Base-by-base conservation (phyloP, 2,329 filamentous ascomycete genomes). In the Fusarium pininemorale region DNA sequence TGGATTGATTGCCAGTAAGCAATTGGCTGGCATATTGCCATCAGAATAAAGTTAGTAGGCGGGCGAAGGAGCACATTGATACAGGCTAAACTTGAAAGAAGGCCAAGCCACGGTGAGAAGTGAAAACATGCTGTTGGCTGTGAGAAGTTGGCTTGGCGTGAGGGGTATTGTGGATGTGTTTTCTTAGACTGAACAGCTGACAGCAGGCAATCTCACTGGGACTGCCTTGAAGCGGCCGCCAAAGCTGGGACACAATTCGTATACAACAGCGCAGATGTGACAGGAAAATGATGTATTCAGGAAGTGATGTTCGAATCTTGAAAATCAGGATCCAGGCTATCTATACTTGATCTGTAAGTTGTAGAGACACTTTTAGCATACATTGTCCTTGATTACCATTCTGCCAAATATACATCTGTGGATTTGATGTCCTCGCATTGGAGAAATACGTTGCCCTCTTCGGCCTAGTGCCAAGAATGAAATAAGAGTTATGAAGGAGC, bases 71-170 rank as follows among this genome's bases (percentile, higher is more conserved):
- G 18, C 35, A 3, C 5, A 14, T 14, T 2, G 16, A 35, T 24
- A 51, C 14, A 35, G 48, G 16, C 48, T 35, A 35, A 53, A 35
- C 48, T 26, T 35, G 9, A 2, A 4, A 3, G 20, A 1, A 53
- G 48, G 12, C 3, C 30, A 51, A 35, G n/a, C 12, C 12, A 53
- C 30, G 30, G 30, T 26, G n/a, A 20, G 48, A 53, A 53, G 20
- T 0, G 13, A 3, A 37, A 20, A 20, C 0, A 12, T 24, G 4
- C 0, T 14, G 12, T 14, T 53, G n/a, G 30, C 3, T 2, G 16
- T 11, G 16, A 20, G n/a, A 37, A 37, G 30, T 30, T 53, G n/a
- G n/a, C 48, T 53, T 53, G 48, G 48, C 30, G 30, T 26, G 48
- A 37, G 30, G 48, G 30, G 48, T 53, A 37, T 20, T 35, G 48